Evolutionary conservation across 2,329 filamentous ascomycete genomes (phyloP).

Genomic region (Diplodia sapinea): DNA sequence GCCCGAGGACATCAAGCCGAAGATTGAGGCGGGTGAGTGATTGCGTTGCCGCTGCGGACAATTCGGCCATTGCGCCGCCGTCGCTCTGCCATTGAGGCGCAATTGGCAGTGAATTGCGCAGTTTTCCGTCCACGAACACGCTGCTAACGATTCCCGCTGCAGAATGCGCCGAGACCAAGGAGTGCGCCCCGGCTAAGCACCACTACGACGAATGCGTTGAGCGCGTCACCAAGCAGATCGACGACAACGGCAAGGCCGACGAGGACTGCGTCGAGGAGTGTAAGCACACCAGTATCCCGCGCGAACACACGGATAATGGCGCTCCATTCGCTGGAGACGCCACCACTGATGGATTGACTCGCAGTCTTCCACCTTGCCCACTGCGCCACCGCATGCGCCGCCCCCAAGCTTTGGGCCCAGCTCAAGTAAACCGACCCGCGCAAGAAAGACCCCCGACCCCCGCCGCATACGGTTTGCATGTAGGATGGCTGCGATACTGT

Average conservation of each 20-base stretch:
- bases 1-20: conserved; percentile 82
- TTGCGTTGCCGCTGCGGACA: not conserved
- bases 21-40: conserved; percentile 86
- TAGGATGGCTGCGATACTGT: conserved; percentile 17
- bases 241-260: conserved; percentile 74
- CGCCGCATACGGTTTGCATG: conserved; percentile 4
- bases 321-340: conserved; percentile 6
- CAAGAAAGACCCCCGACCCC: conserved; percentile 1
- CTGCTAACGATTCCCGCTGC: conserved; percentile 35
- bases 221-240: conserved; percentile 74
- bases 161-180: conserved; percentile 89
- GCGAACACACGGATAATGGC: not conserved
- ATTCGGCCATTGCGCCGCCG: conserved; percentile 1
- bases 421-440: conserved; percentile 72
- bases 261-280: conserved; percentile 99
- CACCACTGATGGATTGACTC: conserved; percentile 31
- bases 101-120: conserved; percentile 4
- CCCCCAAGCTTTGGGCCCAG: conserved; percentile 90
- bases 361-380: conserved; percentile 98
- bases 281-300: conserved; percentile 61
- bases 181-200: conserved; percentile 90
- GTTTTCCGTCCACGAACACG: not conserved
- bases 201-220: conserved; percentile 98
- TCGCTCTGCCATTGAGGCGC: conserved; percentile 6
- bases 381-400: conserved; percentile 91